Evolutionary conservation across 257 asterid species (phyloP).

Genomic region (Solanum dulcamara): DNA sequence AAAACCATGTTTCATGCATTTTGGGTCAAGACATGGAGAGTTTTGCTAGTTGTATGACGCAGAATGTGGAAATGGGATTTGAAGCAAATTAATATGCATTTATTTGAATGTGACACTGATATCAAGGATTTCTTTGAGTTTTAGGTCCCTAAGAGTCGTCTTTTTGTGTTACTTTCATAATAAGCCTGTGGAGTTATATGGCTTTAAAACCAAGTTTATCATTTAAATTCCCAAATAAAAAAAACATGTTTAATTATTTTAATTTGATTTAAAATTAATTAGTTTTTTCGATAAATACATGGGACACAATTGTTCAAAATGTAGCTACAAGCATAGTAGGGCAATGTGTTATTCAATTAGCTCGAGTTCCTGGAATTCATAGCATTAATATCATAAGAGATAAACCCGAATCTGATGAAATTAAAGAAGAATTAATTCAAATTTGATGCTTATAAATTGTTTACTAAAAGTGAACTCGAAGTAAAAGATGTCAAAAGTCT

Average conservation of each 20-base stretch:
- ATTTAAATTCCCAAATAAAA: not conserved
- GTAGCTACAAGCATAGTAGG: too few species aligned
- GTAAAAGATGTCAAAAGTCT: constrained; percentile 39
- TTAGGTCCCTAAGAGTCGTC: not conserved
- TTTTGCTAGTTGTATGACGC: not conserved
- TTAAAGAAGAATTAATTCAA: too few species aligned
- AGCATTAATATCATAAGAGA: too few species aligned
- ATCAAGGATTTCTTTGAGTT: not conserved
- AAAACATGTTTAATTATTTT: not conserved
- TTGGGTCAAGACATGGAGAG: not conserved
- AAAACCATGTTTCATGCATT: not conserved
- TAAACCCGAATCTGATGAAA: too few species aligned
- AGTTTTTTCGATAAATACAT: too few species aligned
- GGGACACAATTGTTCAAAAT: too few species aligned
- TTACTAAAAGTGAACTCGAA: not conserved
- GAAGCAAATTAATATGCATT: not conserved
- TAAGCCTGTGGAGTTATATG: too few species aligned
- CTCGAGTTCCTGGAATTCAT: too few species aligned
- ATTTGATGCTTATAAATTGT: too few species aligned
- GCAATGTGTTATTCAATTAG: too few species aligned
- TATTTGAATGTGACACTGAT: not conserved
- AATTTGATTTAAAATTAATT: not conserved
- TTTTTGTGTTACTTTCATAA: too few species aligned
- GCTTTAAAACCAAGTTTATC: constrained; percentile 59
- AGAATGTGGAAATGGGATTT: not conserved